Conservation (phyloP, 306 rosid species). For the Sicyos edulis region DNA sequence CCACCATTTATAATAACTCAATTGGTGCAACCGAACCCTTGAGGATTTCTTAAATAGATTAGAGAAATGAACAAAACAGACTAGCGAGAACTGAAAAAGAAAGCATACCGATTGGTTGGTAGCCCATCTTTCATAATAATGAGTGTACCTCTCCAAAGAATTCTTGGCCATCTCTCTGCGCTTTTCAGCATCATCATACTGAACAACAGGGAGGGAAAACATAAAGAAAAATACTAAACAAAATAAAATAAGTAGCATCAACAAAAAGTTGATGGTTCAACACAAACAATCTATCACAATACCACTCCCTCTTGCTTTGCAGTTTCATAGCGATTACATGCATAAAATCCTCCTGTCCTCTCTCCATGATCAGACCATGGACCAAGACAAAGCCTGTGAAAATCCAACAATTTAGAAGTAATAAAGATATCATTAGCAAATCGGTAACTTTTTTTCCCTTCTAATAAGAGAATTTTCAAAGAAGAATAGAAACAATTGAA, state of each 20-base stretch:
- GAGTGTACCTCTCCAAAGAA: constrained; percentile 90
- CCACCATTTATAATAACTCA: no score
- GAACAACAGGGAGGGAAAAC: constrained; percentile 1
- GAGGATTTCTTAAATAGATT: not conserved
- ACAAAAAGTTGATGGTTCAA: not conserved
- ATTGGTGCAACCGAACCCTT: no score
- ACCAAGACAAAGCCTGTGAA: constrained; percentile 82
- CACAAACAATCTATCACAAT: constrained; percentile 10
- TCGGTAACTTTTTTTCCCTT: not conserved
- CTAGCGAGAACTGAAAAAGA: not conserved
- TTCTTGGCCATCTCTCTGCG: constrained; percentile 96
- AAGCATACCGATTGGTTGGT: constrained; percentile 82
- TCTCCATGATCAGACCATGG: constrained; percentile 94
- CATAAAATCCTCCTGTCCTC: constrained; percentile 91
- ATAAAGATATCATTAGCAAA: not conserved
- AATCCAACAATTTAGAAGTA: constrained; percentile 15
- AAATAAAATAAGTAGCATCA: not conserved
- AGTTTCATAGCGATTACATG: constrained; percentile 88
- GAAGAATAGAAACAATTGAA: constrained; percentile 11
- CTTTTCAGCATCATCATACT: constrained; percentile 58
- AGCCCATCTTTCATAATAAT: constrained; percentile 98
- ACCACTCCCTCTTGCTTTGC: constrained; percentile 93
- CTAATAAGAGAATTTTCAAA: not conserved
- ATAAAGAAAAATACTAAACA: not conserved
- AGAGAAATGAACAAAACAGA: not conserved